Conservation (phyloP, 192 early-diverging fungal species). For the Glomus cerebriforme region DNA sequence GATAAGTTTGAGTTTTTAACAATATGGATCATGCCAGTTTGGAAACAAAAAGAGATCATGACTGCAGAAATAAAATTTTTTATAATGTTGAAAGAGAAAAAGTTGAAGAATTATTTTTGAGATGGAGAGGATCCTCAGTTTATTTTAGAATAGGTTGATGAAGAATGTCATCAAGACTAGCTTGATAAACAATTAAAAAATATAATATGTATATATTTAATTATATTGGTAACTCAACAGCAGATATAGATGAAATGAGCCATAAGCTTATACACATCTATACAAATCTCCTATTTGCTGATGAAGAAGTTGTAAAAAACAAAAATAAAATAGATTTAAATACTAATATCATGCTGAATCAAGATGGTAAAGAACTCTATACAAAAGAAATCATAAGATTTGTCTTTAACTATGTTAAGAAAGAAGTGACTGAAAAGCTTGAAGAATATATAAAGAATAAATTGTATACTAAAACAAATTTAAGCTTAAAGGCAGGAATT, state of each 20-base stretch:
- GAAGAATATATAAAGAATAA: background rate
- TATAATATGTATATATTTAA: constrained; percentile 16
- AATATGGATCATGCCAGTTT: no score
- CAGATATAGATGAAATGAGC: background rate
- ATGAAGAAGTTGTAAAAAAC: background rate
- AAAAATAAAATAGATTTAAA: no score
- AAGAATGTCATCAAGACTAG: background rate
- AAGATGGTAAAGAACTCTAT: background rate
- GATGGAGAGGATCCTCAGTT: constrained; percentile 18
- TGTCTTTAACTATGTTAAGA: background rate
- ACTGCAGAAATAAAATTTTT: background rate
- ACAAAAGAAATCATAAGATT: constrained; percentile 18
- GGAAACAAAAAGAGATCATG: no score
- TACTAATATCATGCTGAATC: background rate
- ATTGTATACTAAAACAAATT: background rate
- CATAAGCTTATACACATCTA: constrained; percentile 21
- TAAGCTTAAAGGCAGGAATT: background rate
- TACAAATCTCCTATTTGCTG: constrained; percentile 3
- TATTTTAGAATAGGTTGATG: background rate
- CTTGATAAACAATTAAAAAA: constrained; percentile 23
- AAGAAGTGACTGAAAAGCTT: background rate
- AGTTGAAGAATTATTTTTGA: background rate
- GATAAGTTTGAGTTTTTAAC: no score
- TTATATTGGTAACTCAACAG: constrained; percentile 15
- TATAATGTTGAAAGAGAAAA: background rate